Conservation (phyloP, 495 filamentous ascomycete species). For the Venustampulla echinocandica region DNA sequence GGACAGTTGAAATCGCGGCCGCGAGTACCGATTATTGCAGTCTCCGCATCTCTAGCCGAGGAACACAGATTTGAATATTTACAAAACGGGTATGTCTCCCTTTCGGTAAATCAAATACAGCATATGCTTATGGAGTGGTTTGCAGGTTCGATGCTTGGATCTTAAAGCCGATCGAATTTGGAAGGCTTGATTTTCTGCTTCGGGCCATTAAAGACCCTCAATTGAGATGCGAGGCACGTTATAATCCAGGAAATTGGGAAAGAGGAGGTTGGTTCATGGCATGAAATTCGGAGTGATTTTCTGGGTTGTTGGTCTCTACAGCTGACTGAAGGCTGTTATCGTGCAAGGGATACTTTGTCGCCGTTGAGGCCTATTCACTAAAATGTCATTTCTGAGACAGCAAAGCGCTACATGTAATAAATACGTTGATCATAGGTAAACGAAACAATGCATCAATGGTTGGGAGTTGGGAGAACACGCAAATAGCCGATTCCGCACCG, state of each 20-base stretch:
- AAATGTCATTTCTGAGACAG: too few species aligned
- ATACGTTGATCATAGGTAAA: too few species aligned
- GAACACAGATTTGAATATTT: conserved; percentile 57
- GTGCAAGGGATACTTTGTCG: too few species aligned
- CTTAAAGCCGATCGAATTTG: conserved; percentile 64
- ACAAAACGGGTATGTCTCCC: conserved; percentile 25
- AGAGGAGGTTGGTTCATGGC: conserved; percentile 2
- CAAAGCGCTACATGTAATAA: too few species aligned
- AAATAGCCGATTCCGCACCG: too few species aligned
- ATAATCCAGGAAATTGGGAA: background rate
- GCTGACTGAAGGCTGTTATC: too few species aligned
- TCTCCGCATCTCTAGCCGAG: conserved; percentile 77
- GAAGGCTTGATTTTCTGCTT: conserved; percentile 37
- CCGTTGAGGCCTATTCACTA: too few species aligned
- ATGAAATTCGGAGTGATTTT: background rate
- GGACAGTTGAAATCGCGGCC: conserved; percentile 31
- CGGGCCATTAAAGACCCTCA: background rate
- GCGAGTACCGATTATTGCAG: conserved; percentile 76
- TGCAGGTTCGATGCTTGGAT: conserved; percentile 88
- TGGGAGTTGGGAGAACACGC: too few species aligned
- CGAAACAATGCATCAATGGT: too few species aligned
- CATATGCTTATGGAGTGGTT: background rate
- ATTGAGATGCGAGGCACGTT: background rate
- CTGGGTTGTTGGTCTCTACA: too few species aligned
- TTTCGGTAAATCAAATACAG: background rate